Evolutionary conservation across 1,139 yeast species (phyloP).

Genomic region (Suhomyces choctaworum): DNA sequence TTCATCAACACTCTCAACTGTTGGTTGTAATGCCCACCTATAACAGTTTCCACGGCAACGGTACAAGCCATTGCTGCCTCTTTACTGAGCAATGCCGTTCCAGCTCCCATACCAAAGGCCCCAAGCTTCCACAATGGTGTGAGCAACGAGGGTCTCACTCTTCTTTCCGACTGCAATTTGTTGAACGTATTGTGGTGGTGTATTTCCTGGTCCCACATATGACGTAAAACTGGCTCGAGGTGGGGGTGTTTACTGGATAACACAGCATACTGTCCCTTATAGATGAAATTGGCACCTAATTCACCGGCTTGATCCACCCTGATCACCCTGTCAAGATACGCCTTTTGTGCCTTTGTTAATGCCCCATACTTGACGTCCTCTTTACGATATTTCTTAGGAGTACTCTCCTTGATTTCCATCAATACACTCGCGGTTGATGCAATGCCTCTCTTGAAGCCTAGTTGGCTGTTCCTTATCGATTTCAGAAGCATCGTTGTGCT

Average conservation of each 20-base stretch:
- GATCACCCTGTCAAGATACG: constrained; percentile 71
- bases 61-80: constrained; percentile 99
- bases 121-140: constrained; percentile 95
- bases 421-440: constrained; percentile 1
- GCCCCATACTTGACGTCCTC: constrained; percentile 39
- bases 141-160: constrained; percentile 87
- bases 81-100: constrained; percentile 82
- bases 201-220: constrained; percentile 98
- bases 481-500: constrained; percentile 5
- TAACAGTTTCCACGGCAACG: constrained; percentile 97
- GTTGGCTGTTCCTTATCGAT: constrained; percentile 2
- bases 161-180: constrained; percentile 64
- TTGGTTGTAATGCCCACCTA: constrained; percentile 92
- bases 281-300: constrained; percentile 93
- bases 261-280: constrained; percentile 85
- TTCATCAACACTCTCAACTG: constrained; percentile 77
- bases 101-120: constrained; percentile 82
- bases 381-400: constrained; percentile 22
- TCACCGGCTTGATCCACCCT: constrained; percentile 99
- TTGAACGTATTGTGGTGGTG: constrained; percentile 89
- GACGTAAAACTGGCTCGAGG: constrained; percentile 70
- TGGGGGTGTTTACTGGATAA: constrained; percentile 71
- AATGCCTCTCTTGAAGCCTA: constrained; percentile 1
- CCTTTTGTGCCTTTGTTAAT: constrained; percentile 60
- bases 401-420: constrained; percentile 12